Base-by-base conservation (phyloP, 1,284 basidiomycete genomes). In the Gomphus bonarii region DNA sequence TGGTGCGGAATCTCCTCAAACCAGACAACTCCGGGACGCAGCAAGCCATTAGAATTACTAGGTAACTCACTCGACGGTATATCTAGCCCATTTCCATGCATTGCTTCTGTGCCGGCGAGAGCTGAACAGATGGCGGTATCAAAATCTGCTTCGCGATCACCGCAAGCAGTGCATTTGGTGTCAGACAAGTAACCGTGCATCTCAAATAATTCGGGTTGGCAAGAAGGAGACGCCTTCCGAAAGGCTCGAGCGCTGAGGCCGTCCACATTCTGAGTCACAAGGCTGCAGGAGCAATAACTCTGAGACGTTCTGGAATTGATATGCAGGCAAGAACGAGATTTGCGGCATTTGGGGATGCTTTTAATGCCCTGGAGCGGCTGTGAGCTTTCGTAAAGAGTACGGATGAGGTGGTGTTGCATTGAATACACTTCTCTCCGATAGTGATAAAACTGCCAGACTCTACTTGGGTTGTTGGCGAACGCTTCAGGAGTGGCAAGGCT, bases 261-360 rank as follows among this genome's bases (percentile, higher is more conserved):
- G 61, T 86, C 84, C 30, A 86, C 79, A 63, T 86, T 85, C 65
- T 85, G 83, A 11, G 82, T 85, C 57, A 84, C 74, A 35, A 84
- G 7, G 77, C 70, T 20, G 63, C 65, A 9, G 76, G 75, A 1
- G 72, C 71, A 20, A 76, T 68, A 22, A 60, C 63, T 12, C 70
- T 54, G 58, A 72, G 68, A 48, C 72, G 60, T 18, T 64, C 64
- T 4, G 74, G 71, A 36, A 75, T 58, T 8, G 54, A 48, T 57
- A 82, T 70, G 50, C 63, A 57, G 6, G 81, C 78, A 4, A 85
- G 66, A 3, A 76, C 74, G 35, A 66, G 59, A 62, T 85, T 84
- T 4, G 81, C 82, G 9, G 72, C 70, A 63, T 85, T 87, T 0
- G 81, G 81, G 44, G 71, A 55, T 1, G 78, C 76, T 44, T 69